Evolutionary conservation across 495 filamentous ascomycete genomes (phyloP).

Genomic region (Pseudomonodictys pantanalensis): DNA sequence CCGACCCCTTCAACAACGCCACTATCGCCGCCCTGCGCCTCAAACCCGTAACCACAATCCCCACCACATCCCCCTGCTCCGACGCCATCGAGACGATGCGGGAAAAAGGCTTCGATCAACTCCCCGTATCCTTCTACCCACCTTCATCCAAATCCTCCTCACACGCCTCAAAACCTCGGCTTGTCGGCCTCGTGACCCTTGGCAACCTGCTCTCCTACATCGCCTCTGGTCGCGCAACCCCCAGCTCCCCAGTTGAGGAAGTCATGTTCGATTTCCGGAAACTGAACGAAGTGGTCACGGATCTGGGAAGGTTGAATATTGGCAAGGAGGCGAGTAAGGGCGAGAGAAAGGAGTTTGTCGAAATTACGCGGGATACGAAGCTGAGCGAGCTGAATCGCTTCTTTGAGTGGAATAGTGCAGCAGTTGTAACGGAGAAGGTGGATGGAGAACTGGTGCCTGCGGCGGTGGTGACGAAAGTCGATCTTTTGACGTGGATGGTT

Average conservation of each 20-base stretch:
- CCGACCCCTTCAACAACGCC: conserved; percentile 64
- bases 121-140: conserved; percentile 75
- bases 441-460: conserved; percentile 66
- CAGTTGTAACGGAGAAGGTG: conserved; percentile 78
- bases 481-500: conserved; percentile 88
- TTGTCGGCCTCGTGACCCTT: conserved; percentile 88
- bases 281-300: conserved; percentile 82
- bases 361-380: conserved; percentile 89
- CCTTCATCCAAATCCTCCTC: too few relatives aligned
- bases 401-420: conserved; percentile 96
- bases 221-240: conserved; percentile 71
- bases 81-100: conserved; percentile 95
- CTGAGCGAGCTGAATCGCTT: conserved; percentile 80
- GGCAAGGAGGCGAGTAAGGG: conserved; percentile 40
- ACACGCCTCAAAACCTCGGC: conserved; percentile 44
- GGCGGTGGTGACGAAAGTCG: conserved; percentile 94
- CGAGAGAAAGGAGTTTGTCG: conserved; percentile 59
- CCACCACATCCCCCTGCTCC: conserved; percentile 63
- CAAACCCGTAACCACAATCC: conserved; percentile 86
- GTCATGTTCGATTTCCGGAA: conserved; percentile 95
- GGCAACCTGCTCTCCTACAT: conserved; percentile 92
- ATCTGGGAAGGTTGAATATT: conserved; percentile 59
- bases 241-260: conserved; percentile 68
- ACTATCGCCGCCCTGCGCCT: conserved; percentile 78
- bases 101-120: conserved; percentile 93